A percentile compares a stretch with the other conserved stretches of the same genome.
Evolutionary conservation across 257 asterid genomes (phyloP).

Genomic region (Solanum boliviense): DNA sequence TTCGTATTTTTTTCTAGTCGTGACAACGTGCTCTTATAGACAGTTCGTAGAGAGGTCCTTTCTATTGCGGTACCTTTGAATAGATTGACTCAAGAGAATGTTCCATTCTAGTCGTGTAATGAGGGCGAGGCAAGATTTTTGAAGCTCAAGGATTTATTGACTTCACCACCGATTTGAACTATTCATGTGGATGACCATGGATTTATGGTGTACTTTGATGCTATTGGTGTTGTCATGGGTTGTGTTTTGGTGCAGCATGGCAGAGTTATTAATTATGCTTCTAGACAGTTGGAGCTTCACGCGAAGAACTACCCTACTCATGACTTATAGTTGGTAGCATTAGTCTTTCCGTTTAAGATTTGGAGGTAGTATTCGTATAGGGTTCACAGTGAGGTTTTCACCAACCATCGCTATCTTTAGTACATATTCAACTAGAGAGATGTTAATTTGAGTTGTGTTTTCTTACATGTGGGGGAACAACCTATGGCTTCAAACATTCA

Average conservation of each 20-base stretch:
- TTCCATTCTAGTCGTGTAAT: background rate
- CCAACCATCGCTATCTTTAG: background rate
- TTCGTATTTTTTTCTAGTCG: too few species aligned
- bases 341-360: too few species aligned
- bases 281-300: too few species aligned
- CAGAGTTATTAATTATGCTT: background rate
- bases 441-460: too few species aligned
- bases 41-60: fast-evolving
- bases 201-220: background rate
- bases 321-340: too few species aligned
- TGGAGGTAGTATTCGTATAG: background rate
- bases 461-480: too few species aligned
- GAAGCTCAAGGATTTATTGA: background rate
- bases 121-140: fast-evolving
- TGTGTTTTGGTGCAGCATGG: background rate
- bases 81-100: background rate
- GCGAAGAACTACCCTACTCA: too few species aligned
- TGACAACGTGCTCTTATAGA: background rate
- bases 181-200: background rate
- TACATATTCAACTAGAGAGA: too few species aligned
- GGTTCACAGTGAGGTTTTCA: background rate
- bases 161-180: background rate
- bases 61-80: background rate
- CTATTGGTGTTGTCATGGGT: background rate
- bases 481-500: too few species aligned